phyloP scores from a whole-genome alignment of 257 asterid species.

The Datura wrightii region DNA sequence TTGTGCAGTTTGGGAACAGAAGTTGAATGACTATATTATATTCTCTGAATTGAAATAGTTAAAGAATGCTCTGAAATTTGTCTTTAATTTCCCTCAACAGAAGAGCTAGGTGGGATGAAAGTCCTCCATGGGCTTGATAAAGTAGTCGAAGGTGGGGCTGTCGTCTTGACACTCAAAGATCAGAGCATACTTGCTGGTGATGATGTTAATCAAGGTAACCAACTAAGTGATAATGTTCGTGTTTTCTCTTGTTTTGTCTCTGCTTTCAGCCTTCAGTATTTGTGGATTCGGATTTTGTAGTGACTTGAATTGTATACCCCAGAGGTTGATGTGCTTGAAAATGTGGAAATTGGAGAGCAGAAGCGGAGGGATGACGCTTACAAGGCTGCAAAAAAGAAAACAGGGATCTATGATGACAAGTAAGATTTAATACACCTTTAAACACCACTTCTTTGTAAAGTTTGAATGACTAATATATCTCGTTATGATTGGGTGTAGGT shows the following conservation, averaged over 20 bases:
- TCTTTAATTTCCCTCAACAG: conserved; percentile 44
- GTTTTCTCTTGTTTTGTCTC: conserved; percentile 39
- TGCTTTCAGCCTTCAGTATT: conserved; percentile 50
- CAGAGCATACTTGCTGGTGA: conserved; percentile 90
- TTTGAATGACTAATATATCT: conserved; percentile 28
- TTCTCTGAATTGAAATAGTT: neutral
- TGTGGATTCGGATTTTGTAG: conserved; percentile 93
- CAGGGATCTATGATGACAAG: conserved; percentile 85
- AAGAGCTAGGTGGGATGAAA: conserved; percentile 78
- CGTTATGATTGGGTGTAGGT: conserved; percentile 54
- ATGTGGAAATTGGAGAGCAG: conserved; percentile 98
- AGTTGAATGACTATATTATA: neutral
- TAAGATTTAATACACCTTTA: conserved; percentile 44
- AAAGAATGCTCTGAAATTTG: conserved; percentile 28
- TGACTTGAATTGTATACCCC: conserved; percentile 84
- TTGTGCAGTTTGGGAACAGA: conserved; percentile 5
- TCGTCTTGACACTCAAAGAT: conserved; percentile 94
- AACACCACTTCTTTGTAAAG: neutral
- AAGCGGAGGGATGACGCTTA: conserved; percentile 88
- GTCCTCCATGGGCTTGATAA: conserved; percentile 76
- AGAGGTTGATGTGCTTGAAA: conserved; percentile 98
- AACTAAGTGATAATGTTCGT: conserved; percentile 25
- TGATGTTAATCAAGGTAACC: conserved; percentile 81
- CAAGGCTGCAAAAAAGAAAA: conserved; percentile 83
- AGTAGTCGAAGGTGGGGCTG: conserved; percentile 46